Base-by-base conservation (phyloP, 2,329 filamentous ascomycete species). In the Colletotrichum navitas region DNA sequence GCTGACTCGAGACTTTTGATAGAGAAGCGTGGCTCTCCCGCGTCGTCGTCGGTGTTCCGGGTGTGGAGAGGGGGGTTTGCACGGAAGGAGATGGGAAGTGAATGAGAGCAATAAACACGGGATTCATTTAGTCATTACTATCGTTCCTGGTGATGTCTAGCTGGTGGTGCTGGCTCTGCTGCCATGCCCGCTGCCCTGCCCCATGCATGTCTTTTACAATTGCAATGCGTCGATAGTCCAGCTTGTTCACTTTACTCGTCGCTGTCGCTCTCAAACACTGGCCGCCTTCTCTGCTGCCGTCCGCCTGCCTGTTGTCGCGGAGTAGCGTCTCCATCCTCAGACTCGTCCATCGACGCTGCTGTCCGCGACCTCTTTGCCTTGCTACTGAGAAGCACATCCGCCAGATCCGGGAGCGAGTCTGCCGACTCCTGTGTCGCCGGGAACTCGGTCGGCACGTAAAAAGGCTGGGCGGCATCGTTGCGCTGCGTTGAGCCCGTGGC, bases 371-470 rank as follows among this genome's bases (percentile, higher is more conserved):
- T n/a, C 59, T 64, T 71, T 36, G 41, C 43, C 26, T 60, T 69
- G 52, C 45, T 39, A 32, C 60, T 52, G 5, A 71, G 68, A 2
- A 73, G 32, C 16, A 58, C 43, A 16, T 60, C 67, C 16, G 49
- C 26, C 2, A 63, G 63, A 12, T 60, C 69, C 65, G 67, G 52
- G 12, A 78, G 45, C 16, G 76, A 74, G 26, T 83, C 79, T 2
- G 81, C 29, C 24, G 73, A 73, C 7, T 84, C 83, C 64, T 85
- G 83, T 6, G 81, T 84, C 4, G 77, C 78, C 0, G 78, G 75
- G 34, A 85, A 82, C 18, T 78, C 69, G 3, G 80, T 82, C 7
- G 81, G 82, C 49, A 81, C 81, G 56, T 78, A 84, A 55, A 82
- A 83, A 1, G 81, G 81, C 62, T 77, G 80, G 18, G 74, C 65